phyloP scores from a whole-genome alignment of 1,139 yeast genomes.

The Suhomyces wounanorum region DNA sequence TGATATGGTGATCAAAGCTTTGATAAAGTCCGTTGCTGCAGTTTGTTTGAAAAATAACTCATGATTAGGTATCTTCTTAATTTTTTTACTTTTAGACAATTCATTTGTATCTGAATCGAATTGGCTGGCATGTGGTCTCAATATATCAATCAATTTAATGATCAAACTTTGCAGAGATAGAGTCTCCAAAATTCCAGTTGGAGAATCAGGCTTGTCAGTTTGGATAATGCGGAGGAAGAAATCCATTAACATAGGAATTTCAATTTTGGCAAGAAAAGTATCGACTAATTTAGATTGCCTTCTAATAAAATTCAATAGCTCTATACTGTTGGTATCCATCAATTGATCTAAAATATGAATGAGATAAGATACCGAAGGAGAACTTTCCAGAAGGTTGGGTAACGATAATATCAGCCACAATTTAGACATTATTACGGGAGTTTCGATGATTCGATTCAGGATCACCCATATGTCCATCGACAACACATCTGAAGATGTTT shows the following conservation, averaged over 20 bases:
- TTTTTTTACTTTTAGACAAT: background rate
- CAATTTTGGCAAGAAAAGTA: constrained; percentile 54
- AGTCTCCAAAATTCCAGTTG: constrained; percentile 61
- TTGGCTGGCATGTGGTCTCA: constrained; percentile 48
- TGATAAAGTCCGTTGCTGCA: constrained; percentile 92
- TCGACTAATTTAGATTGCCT: constrained; percentile 55
- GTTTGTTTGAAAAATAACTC: constrained; percentile 68
- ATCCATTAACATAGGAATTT: constrained; percentile 58
- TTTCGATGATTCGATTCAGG: constrained; percentile 47
- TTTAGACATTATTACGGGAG: constrained; percentile 43
- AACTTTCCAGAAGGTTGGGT: constrained; percentile 41
- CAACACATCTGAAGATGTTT: constrained; percentile 45
- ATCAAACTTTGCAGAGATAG: constrained; percentile 54
- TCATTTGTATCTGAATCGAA: constrained; percentile 20
- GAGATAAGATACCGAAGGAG: constrained; percentile 43
- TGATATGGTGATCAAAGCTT: constrained; percentile 89
- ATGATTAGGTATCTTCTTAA: constrained; percentile 31
- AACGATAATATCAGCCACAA: constrained; percentile 45
- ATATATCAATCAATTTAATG: constrained; percentile 51
- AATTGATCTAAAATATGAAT: constrained; percentile 49
- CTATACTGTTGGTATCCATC: constrained; percentile 49
- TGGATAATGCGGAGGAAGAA: constrained; percentile 61
- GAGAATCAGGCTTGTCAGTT: constrained; percentile 64
- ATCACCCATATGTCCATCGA: constrained; percentile 49
- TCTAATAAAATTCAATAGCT: constrained; percentile 55